A percentile compares a stretch with the other conserved stretches of the same genome.
These are phyloP conservation scores for Gomphus bonarii DNA, from an alignment of 1,284 basidiomycete species.

Conservation along the genomic window DNA sequence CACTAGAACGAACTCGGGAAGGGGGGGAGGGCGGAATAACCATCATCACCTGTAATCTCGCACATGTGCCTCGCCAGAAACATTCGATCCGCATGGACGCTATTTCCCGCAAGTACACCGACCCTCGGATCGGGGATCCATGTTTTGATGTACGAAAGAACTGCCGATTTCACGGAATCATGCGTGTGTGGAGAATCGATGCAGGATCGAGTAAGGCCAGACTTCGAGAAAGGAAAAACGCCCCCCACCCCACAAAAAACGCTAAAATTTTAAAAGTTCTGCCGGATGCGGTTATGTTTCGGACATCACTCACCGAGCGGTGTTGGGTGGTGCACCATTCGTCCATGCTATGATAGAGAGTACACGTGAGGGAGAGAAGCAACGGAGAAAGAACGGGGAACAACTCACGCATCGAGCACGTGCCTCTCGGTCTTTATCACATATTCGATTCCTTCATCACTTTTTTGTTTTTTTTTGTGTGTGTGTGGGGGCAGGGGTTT, in stretches of 20 bases:
- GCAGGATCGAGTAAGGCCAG: constrained; percentile 63
- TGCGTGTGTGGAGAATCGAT: constrained; percentile 47
- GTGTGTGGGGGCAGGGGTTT: too few relatives aligned
- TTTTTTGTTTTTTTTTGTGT: neutral
- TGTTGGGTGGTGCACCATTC: constrained; percentile 72
- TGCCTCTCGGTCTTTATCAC: constrained; percentile 58
- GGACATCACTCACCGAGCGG: constrained; percentile 36
- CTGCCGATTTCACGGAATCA: constrained; percentile 42
- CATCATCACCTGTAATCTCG: constrained; percentile 28
- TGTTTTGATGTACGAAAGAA: constrained; percentile 60
- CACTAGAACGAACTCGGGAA: too few relatives aligned
- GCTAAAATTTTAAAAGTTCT: neutral
- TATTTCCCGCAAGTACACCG: constrained; percentile 71
- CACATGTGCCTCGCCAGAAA: constrained; percentile 75
- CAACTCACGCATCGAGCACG: constrained; percentile 48
- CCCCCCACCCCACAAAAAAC: neutral
- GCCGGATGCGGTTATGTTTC: neutral
- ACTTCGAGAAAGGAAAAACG: constrained; percentile 30
- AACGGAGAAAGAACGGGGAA: neutral
- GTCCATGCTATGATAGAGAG: constrained; percentile 44
- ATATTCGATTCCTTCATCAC: constrained; percentile 62
- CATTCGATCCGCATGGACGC: constrained; percentile 66
- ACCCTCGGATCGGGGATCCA: constrained; percentile 55
- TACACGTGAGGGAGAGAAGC: neutral
- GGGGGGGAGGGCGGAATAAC: neutral